A percentile compares a stretch with the other conserved stretches of the same genome.
phyloP scores from a whole-genome alignment of 306 rosid genomes.

The Citrullus amarus region DNA sequence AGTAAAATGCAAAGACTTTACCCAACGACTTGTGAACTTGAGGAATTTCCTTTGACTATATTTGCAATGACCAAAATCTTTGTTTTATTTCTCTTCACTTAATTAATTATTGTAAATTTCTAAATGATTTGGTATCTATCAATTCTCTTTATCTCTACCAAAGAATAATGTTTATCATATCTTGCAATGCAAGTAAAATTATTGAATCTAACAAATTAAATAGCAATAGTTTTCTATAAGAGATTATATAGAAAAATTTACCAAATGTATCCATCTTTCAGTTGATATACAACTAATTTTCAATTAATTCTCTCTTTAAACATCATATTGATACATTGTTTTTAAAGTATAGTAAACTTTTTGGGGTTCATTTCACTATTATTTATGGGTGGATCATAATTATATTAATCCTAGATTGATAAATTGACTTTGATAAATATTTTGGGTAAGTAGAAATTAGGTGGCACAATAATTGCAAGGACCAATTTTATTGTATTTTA shows the following conservation, averaged over 20 bases:
- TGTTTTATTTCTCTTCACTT: neutral
- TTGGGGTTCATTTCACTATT: too few relatives aligned
- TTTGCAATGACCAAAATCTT: neutral
- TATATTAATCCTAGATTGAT: too few relatives aligned
- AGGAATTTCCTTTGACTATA: neutral
- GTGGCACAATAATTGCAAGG: too few relatives aligned
- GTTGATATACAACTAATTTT: neutral
- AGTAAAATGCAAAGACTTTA: neutral
- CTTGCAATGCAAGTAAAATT: neutral
- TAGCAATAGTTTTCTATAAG: neutral
- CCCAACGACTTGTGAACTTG: neutral
- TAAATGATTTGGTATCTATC: slow-evolving; percentile 1
- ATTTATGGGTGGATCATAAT: too few relatives aligned
- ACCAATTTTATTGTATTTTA: too few relatives aligned
- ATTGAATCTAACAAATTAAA: neutral
- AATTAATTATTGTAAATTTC: neutral
- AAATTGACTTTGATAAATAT: too few relatives aligned
- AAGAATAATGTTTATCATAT: neutral
- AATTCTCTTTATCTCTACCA: neutral
- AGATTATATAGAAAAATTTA: neutral
- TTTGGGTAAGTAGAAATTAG: too few relatives aligned
- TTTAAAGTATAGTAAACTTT: too few relatives aligned
- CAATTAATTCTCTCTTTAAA: neutral
- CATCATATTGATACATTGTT: too few relatives aligned
- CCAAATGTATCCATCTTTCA: neutral